These are phyloP conservation scores for Rhodotorula diobovata DNA, from an alignment of 768 basidiomycete genomes.

Conservation along the genomic window DNA sequence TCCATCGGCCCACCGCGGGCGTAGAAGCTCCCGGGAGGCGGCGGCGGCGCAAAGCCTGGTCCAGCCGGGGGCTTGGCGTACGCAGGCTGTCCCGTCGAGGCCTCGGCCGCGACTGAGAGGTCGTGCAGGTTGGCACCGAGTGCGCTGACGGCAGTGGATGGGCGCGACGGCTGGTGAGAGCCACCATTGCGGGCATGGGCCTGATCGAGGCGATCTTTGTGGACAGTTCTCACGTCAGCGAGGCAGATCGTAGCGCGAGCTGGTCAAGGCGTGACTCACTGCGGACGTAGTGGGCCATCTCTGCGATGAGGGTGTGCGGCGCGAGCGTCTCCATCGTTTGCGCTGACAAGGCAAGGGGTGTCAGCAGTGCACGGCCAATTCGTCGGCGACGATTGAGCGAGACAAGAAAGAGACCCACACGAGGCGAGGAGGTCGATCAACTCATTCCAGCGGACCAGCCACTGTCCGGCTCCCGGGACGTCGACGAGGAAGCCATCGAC, in stretches of 20 bases:
- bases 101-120: not conserved
- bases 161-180: not conserved
- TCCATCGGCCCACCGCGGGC: not conserved
- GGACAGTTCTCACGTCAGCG: not conserved
- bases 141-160: not conserved
- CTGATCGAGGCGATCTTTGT: not conserved
- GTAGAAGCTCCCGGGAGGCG: not conserved
- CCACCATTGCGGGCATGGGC: too few relatives aligned
- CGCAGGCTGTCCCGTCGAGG: not conserved
- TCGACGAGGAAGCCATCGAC: conserved; percentile 4
- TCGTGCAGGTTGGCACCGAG: not conserved
- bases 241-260: too few relatives aligned
- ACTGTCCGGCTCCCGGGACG: not conserved
- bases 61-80: not conserved
- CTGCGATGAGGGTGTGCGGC: not conserved
- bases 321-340: not conserved
- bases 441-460: not conserved
- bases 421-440: not conserved
- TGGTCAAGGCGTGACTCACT: not conserved
- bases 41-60: too few relatives aligned
- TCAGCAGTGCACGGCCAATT: not conserved
- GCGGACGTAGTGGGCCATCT: not conserved
- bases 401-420: not conserved
- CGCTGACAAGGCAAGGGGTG: not conserved
- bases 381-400: not conserved